Percentiles rank a stretch among this genome's conserved stretches.
phyloP scores from a whole-genome alignment of 805 yeast genomes.

The Kluyveromyces siamensis region DNA sequence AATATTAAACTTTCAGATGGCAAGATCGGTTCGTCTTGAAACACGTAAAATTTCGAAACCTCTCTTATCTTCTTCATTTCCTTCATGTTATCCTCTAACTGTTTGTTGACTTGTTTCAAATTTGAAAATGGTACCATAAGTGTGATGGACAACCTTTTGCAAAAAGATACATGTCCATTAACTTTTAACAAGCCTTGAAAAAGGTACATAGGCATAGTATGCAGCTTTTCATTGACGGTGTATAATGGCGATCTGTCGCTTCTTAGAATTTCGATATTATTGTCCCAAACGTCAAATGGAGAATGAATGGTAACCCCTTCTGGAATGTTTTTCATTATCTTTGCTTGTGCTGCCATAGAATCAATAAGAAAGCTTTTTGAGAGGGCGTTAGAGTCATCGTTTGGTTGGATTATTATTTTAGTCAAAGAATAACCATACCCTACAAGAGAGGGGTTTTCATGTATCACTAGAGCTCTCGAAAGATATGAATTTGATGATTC shows the following conservation, averaged over 20 bases:
- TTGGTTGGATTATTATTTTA: slow-evolving; percentile 16
- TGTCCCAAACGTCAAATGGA: slow-evolving; percentile 38
- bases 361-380: slow-evolving; percentile 31
- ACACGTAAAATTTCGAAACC: slow-evolving; percentile 13
- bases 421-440: slow-evolving; percentile 25
- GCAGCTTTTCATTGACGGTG: slow-evolving; percentile 31
- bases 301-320: slow-evolving; percentile 26
- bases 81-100: slow-evolving; percentile 28
- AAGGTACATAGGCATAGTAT: slow-evolving; percentile 16
- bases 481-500: slow-evolving; percentile 12
- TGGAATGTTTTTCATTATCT: slow-evolving; percentile 18
- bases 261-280: slow-evolving; percentile 19
- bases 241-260: slow-evolving; percentile 30
- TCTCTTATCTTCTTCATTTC: slow-evolving; percentile 12
- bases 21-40: neutral
- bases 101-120: slow-evolving; percentile 5
- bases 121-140: slow-evolving; percentile 19
- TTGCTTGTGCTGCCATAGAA: slow-evolving; percentile 28
- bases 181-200: slow-evolving; percentile 33
- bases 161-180: slow-evolving; percentile 37
- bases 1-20: neutral
- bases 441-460: neutral
- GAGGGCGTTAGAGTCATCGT: slow-evolving; percentile 18
- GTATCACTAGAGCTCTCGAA: slow-evolving; percentile 8
- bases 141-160: slow-evolving; percentile 32